Evolutionary conservation across 2,329 filamentous ascomycete genomes (phyloP).

Genomic region (Daldinia eschscholtzii): DNA sequence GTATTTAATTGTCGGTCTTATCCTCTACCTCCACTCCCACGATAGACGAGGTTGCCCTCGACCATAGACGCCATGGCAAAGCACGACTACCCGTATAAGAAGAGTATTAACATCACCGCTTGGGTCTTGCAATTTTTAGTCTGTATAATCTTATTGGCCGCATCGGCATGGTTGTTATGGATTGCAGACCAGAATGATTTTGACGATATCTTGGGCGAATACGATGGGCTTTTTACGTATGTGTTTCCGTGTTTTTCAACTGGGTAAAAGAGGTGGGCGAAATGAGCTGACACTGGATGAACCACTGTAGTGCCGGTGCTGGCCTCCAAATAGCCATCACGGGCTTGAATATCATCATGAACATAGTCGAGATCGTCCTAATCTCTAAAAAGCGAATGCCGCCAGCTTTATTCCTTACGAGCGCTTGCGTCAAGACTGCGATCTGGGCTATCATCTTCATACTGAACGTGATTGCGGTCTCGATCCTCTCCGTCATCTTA

Average conservation of each 20-base stretch:
- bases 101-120: constrained; percentile 45
- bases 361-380: constrained; percentile 47
- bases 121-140: constrained; percentile 47
- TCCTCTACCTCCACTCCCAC: background rate
- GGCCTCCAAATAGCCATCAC: constrained; percentile 44
- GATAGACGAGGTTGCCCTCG: constrained; percentile 1
- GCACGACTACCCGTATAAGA: constrained; percentile 46
- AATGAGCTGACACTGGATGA: constrained; percentile 26
- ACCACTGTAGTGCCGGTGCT: constrained; percentile 36
- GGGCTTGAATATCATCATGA: constrained; percentile 41
- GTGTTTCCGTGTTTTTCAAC: constrained; percentile 1
- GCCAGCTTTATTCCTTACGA: constrained; percentile 44
- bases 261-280: background rate
- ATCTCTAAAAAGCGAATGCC: constrained; percentile 44
- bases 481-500: constrained; percentile 36
- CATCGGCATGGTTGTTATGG: constrained; percentile 36
- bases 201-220: constrained; percentile 13
- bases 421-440: constrained; percentile 44
- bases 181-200: constrained; percentile 12
- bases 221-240: constrained; percentile 35
- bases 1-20: background rate
- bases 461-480: constrained; percentile 32
- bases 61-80: constrained; percentile 36
- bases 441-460: constrained; percentile 45
- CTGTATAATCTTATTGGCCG: constrained; percentile 42